A percentile compares a stretch with the other conserved stretches of the same genome.
Evolutionary conservation across 257 asterid species (phyloP).

Genomic region (Solanum peruvianum): DNA sequence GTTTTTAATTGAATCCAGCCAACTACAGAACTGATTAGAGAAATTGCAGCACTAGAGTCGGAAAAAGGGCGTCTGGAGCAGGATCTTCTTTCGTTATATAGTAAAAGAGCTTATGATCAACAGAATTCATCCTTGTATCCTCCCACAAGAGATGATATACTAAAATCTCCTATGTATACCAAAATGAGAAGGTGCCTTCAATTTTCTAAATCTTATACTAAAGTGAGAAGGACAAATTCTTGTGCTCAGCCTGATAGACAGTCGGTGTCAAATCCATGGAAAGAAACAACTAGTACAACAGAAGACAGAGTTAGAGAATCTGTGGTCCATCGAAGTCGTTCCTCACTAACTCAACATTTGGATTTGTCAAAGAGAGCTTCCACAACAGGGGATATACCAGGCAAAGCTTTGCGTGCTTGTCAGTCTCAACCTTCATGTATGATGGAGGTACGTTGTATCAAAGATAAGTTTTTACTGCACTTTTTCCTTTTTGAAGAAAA

Average conservation of each 20-base stretch:
- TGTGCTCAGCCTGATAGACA: slow-evolving; percentile 19
- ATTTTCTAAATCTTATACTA: slow-evolving; percentile 37
- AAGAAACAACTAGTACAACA: slow-evolving; percentile 22
- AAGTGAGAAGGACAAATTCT: slow-evolving; percentile 18
- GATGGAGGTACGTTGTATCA: slow-evolving; percentile 55
- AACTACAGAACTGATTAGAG: slow-evolving; percentile 76
- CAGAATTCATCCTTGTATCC: slow-evolving; percentile 45
- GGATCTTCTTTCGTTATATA: slow-evolving; percentile 72
- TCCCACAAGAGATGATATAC: slow-evolving; percentile 19
- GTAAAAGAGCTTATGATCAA: slow-evolving; percentile 75
- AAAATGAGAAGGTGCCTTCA: slow-evolving; percentile 59
- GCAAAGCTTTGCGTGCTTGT: slow-evolving; percentile 64
- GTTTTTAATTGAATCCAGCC: slow-evolving; percentile 38
- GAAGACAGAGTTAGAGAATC: slow-evolving; percentile 45
- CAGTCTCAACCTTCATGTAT: slow-evolving; percentile 86
- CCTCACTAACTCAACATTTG: slow-evolving; percentile 56
- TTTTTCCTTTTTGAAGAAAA: background rate
- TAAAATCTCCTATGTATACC: slow-evolving; percentile 35
- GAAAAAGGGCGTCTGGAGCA: slow-evolving; percentile 90
- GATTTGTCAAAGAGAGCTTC: slow-evolving; percentile 33
- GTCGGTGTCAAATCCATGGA: slow-evolving; percentile 11
- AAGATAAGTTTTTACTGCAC: background rate
- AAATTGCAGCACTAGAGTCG: slow-evolving; percentile 69
- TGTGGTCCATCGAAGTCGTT: slow-evolving; percentile 59
- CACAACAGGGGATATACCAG: slow-evolving; percentile 43